Conservation (phyloP, 495 filamentous ascomycete species). For the Xylaria palmicola region DNA sequence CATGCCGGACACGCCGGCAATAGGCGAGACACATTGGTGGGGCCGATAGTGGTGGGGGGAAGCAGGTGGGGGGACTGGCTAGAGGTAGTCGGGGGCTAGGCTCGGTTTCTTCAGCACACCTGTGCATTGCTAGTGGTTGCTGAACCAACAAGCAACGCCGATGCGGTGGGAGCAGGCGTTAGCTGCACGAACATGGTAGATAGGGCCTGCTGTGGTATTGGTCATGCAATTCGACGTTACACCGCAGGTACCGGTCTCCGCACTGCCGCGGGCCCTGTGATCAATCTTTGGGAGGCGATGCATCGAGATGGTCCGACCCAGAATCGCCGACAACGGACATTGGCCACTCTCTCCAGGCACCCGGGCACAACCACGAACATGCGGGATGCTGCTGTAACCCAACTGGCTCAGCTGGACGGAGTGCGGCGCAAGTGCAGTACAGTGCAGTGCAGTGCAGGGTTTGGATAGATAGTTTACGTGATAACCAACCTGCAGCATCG, state of each 20-base stretch:
- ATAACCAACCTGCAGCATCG: background rate
- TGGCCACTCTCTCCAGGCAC: background rate
- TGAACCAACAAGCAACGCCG: background rate
- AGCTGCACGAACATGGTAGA: background rate
- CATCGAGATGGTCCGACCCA: background rate
- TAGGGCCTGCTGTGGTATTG: background rate
- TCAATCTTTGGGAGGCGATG: background rate
- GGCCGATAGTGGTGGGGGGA: too few relatives aligned
- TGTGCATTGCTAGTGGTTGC: background rate
- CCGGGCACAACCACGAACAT: background rate
- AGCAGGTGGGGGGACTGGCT: too few relatives aligned
- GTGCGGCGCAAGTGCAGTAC: too few relatives aligned
- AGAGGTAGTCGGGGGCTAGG: too few relatives aligned
- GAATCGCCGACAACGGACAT: conserved; percentile 6
- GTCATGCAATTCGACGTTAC: too few relatives aligned
- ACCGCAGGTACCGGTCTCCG: too few relatives aligned
- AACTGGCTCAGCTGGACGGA: too few relatives aligned
- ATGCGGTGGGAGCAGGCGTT: background rate
- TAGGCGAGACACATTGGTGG: too few relatives aligned
- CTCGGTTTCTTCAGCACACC: too few relatives aligned
- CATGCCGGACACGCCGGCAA: too few relatives aligned
- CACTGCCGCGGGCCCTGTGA: conserved; percentile 4
- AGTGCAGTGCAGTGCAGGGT: too few relatives aligned
- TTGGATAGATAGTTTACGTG: background rate
- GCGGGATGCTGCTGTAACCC: background rate